Evolutionary conservation across 2,329 filamentous ascomycete genomes (phyloP).

Genomic region (Monosporascus sp.): DNA sequence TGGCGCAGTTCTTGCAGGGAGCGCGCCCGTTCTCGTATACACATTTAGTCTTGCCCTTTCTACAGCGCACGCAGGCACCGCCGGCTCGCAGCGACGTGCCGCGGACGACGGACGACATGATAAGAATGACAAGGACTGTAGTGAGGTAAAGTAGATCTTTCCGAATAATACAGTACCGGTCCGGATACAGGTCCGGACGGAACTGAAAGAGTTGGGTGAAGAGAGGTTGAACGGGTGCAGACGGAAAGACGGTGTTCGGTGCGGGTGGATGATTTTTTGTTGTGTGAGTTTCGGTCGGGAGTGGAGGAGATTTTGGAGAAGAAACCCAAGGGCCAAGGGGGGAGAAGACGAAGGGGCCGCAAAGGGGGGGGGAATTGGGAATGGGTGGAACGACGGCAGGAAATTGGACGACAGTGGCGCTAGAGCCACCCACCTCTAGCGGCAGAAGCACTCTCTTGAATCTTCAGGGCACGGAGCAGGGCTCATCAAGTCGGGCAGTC

Average conservation of each 20-base stretch:
- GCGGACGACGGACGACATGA: conserved; percentile 47
- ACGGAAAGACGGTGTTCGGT: conserved; percentile 26
- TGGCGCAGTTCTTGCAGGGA: conserved; percentile 60
- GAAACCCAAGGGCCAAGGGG: conserved; percentile 2
- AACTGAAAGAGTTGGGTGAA: conserved; percentile 18
- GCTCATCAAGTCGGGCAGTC: background rate
- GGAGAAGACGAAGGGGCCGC: background rate
- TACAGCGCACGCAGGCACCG: conserved; percentile 57
- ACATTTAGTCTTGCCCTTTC: conserved; percentile 60
- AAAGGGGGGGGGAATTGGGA: background rate
- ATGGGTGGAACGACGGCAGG: background rate
- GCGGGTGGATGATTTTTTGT: conserved; percentile 22
- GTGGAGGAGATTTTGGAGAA: conserved; percentile 19
- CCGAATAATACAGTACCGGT: conserved; percentile 11
- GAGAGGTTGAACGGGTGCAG: conserved; percentile 23
- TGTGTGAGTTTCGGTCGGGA: conserved; percentile 25
- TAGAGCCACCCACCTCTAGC: background rate
- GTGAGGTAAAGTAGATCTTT: conserved; percentile 4
- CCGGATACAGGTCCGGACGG: conserved; percentile 22
- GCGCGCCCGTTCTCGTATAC: conserved; percentile 58
- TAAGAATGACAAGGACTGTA: conserved; percentile 1
- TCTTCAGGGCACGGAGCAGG: background rate
- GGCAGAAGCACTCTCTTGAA: background rate
- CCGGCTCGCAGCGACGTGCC: conserved; percentile 56
- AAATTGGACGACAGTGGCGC: conserved; percentile 1